phyloP scores from a whole-genome alignment of 2,329 filamentous ascomycete species.

The Neophaeococcomyces mojaviensis region DNA sequence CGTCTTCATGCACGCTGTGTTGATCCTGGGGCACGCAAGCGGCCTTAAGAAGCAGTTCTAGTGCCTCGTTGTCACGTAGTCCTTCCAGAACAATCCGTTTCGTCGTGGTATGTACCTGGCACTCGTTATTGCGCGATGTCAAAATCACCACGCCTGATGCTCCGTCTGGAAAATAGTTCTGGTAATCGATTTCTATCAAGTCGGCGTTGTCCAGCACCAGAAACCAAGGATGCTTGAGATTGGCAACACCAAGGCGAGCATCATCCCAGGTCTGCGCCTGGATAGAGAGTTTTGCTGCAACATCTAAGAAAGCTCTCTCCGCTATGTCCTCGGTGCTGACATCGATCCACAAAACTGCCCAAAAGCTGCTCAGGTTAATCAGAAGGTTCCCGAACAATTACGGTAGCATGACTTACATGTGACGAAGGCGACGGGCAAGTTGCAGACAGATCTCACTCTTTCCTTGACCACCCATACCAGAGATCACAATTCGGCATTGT shows the following conservation, averaged over 20 bases:
- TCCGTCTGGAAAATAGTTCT: slow-evolving; percentile 12
- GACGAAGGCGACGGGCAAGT: slow-evolving; percentile 20
- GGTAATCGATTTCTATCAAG: slow-evolving; percentile 13
- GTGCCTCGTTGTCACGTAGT: too few relatives aligned
- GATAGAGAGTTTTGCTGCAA: slow-evolving; percentile 20
- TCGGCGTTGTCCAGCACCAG: slow-evolving; percentile 18
- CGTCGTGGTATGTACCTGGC: too few relatives aligned
- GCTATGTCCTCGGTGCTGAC: slow-evolving; percentile 20
- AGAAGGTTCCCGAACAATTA: not conserved
- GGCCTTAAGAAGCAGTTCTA: too few relatives aligned
- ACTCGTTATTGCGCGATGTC: slow-evolving; percentile 17
- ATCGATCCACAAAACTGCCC: slow-evolving; percentile 28
- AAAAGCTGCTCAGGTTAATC: slow-evolving; percentile 23
- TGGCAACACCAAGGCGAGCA: slow-evolving; percentile 11
- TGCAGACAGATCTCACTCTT: slow-evolving; percentile 29
- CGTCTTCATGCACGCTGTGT: too few relatives aligned
- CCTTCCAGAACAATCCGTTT: too few relatives aligned
- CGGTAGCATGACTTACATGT: slow-evolving; percentile 16
- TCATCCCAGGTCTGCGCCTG: slow-evolving; percentile 18
- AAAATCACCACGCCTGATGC: slow-evolving; percentile 11
- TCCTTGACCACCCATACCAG: slow-evolving; percentile 25
- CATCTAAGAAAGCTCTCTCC: slow-evolving; percentile 20
- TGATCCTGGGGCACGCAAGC: too few relatives aligned
- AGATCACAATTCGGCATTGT: slow-evolving; percentile 25
- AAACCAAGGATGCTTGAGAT: slow-evolving; percentile 12